These are phyloP conservation scores for Leishmania amazonensis DNA, from an alignment of 208 protist species.

Conservation along the genomic window DNA sequence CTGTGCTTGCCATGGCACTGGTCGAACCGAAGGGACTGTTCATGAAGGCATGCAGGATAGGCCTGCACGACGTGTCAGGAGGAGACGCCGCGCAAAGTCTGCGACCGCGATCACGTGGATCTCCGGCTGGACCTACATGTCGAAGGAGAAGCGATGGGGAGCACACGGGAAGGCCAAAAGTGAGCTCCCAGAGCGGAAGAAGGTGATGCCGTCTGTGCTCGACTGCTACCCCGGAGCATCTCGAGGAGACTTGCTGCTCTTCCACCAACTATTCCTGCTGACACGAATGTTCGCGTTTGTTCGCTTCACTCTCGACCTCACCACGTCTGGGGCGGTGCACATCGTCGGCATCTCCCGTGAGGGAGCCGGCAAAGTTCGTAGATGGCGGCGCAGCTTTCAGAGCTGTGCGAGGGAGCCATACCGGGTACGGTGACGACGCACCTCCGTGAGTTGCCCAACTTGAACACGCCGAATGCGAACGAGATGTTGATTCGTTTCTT, in stretches of 20 bases:
- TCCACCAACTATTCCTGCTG: constrained; percentile 48
- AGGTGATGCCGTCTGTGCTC: constrained; percentile 37
- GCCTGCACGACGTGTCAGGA: constrained; percentile 51
- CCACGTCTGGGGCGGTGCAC: constrained; percentile 44
- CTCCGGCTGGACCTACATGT: constrained; percentile 51
- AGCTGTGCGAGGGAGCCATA: constrained; percentile 28
- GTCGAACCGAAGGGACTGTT: constrained; percentile 38
- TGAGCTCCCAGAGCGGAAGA: constrained; percentile 44
- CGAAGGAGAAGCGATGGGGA: constrained; percentile 49
- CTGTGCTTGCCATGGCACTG: constrained; percentile 46
- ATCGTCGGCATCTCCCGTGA: constrained; percentile 35
- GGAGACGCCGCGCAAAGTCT: constrained; percentile 43
- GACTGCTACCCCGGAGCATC: constrained; percentile 54
- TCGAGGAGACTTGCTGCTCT: constrained; percentile 44
- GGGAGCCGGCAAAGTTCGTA: constrained; percentile 40
- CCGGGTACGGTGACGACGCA: not conserved
- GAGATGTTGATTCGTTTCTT: not conserved
- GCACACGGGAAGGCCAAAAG: constrained; percentile 45
- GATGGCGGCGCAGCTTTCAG: constrained; percentile 30
- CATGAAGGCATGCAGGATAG: constrained; percentile 41
- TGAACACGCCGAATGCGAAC: not conserved
- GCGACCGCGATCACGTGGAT: constrained; percentile 60
- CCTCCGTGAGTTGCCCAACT: constrained; percentile 9
- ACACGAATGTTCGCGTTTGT: constrained; percentile 29
- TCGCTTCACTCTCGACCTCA: constrained; percentile 39